Evolutionary conservation across 768 basidiomycete species (phyloP).

Genomic region (Mycena pura): DNA sequence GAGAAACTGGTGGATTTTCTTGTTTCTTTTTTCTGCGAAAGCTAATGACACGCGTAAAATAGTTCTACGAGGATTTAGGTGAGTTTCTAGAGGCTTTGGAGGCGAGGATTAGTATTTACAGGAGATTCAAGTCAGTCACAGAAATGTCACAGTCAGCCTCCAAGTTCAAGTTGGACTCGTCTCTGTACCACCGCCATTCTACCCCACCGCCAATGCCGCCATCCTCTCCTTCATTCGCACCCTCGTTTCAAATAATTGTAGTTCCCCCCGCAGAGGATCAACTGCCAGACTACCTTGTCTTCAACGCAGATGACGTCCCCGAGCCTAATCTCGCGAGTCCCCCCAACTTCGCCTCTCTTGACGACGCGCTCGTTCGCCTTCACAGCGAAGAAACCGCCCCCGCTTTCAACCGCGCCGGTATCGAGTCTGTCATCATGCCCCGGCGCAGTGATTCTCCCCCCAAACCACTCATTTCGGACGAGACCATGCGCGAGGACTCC

Average conservation of each 20-base stretch:
- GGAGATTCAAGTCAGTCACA: background rate
- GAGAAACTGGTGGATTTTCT: too few species aligned
- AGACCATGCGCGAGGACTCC: conserved; percentile 46
- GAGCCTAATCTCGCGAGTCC: conserved; percentile 24
- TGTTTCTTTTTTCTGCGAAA: too few species aligned
- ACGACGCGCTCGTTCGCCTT: conserved; percentile 36
- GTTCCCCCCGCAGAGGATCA: conserved; percentile 66
- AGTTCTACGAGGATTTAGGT: too few species aligned
- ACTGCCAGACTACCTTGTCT: conserved; percentile 61
- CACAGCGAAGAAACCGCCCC: conserved; percentile 29
- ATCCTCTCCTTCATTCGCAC: conserved; percentile 20
- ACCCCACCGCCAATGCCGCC: conserved; percentile 11
- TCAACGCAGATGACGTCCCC: conserved; percentile 51
- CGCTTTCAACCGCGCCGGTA: conserved; percentile 28
- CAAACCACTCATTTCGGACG: conserved; percentile 28
- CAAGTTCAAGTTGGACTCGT: background rate
- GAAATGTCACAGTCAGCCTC: background rate
- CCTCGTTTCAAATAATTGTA: conserved; percentile 48
- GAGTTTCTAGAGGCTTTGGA: too few species aligned
- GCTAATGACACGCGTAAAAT: too few species aligned
- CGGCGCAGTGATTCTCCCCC: conserved; percentile 21
- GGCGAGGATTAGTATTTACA: too few species aligned
- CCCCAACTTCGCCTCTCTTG: conserved; percentile 41
- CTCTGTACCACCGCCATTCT: conserved; percentile 5
- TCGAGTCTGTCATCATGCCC: conserved; percentile 33